Evolutionary conservation across 495 filamentous ascomycete genomes (phyloP).

Genomic region (Tetracladium setigerum): DNA sequence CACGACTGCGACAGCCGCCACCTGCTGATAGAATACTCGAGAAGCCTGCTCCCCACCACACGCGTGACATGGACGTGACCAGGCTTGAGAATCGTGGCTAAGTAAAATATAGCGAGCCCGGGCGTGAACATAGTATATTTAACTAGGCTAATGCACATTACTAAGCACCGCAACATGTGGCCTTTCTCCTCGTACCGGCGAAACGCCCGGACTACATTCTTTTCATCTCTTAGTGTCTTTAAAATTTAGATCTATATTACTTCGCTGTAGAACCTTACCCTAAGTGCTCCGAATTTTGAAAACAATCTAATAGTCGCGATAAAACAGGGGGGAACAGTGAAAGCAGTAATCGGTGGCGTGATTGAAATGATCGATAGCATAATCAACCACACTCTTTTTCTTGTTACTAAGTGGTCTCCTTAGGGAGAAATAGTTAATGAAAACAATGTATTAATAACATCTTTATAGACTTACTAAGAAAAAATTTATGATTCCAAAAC

Average conservation of each 20-base stretch:
- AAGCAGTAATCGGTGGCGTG: conserved; percentile 3
- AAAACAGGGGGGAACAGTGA: conserved; percentile 4
- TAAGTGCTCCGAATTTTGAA: conserved; percentile 9
- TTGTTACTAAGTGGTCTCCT: conserved; percentile 6
- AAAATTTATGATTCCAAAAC: no score
- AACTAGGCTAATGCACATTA: conserved; percentile 4
- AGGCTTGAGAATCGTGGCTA: conserved; percentile 4
- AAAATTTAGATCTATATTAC: conserved; percentile 2
- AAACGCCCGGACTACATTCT: conserved; percentile 2
- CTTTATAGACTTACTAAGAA: no score
- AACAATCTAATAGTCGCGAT: conserved; percentile 8
- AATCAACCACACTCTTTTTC: conserved; percentile 6
- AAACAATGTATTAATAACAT: conserved; percentile 7
- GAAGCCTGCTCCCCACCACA: conserved; percentile 1
- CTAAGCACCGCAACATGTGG: conserved; percentile 4
- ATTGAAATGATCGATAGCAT: not conserved
- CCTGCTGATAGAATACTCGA: not conserved
- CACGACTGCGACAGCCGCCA: no score
- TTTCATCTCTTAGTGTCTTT: conserved; percentile 1
- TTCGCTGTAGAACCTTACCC: not conserved
- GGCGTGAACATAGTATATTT: conserved; percentile 5
- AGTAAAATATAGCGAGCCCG: conserved; percentile 7
- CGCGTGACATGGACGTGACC: not conserved
- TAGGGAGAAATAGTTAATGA: conserved; percentile 8
- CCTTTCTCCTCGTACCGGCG: not conserved